Evolutionary conservation across 1,284 basidiomycete genomes (phyloP), one percentile per base, ranked within the genome.

Genomic region (Puccinia polysora): DNA sequence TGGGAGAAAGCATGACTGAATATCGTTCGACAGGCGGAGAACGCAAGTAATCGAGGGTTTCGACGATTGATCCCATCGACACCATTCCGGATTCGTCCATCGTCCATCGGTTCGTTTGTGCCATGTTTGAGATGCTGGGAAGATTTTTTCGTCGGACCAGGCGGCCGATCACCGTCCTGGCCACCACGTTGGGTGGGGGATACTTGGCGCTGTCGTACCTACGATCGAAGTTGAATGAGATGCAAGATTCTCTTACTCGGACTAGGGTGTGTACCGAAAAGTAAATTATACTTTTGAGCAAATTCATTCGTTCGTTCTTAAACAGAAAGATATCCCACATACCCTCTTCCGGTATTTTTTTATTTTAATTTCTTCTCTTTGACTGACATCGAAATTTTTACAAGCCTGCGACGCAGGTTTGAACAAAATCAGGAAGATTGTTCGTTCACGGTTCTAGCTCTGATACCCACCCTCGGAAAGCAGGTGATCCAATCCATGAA

Each of bases 391-490:
- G 23, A 8, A 6, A 15, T 10, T 47, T 18, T 18, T 50, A 20
- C 1, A 74, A 92, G 90, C 76, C 82, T 95, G 30, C 84, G 86
- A 62, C 83, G 87, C 59, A 83, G 92, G 49, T 95, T 93, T 79
- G 82, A 85, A 50, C 87, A 90, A 77, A 91, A 89, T 64, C 88
- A 90, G 76, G 87, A 91, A 74, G 89, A 94, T 78, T 85, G 86
- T 56, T 86, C 86, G 12, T 95, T 88, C 78, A 93, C 89, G 1
- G 83, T 90, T 47, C 86, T 90, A 78, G 87, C 89, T 0, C 84
- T 92, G 38, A 81, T 94, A 8, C 89, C 90, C 0, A 88, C 88
- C 0, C 83, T 95, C 10, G 85, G 87, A 1, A 82, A 85, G 18
- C 86, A 89, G 75, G 84, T 95, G 14, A 81, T 90, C 18, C 81